phyloP scores from a whole-genome alignment of 495 filamentous ascomycete species.

The Penicillium steckii region DNA sequence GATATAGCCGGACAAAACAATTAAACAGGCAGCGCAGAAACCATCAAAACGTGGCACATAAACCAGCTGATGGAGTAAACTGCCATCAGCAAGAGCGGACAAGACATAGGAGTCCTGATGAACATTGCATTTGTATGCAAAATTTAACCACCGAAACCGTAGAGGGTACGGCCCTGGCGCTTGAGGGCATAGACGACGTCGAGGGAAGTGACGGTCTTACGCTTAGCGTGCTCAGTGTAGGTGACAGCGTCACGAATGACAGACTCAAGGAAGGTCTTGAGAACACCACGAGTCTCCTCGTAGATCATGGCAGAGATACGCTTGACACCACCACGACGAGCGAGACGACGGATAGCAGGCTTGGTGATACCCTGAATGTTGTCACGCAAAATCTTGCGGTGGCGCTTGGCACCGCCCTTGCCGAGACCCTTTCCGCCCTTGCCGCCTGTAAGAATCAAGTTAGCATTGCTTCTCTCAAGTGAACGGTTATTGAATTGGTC shows the following conservation, averaged over 20 bases:
- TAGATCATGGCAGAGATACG: conserved; percentile 71
- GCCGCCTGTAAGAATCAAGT: conserved; percentile 57
- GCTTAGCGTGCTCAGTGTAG: conserved; percentile 96
- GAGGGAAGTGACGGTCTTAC: conserved; percentile 94
- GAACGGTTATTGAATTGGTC: background rate
- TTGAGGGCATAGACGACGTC: conserved; percentile 96
- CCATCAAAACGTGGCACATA: no score
- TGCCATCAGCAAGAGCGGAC: background rate
- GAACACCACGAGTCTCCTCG: conserved; percentile 66
- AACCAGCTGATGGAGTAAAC: no score
- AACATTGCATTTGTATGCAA: background rate
- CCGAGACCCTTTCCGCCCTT: conserved; percentile 85
- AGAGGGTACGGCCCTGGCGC: conserved; percentile 92
- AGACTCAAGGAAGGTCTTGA: conserved; percentile 65
- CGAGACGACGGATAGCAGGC: conserved; percentile 68
- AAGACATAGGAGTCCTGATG: background rate
- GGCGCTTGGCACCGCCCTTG: conserved; percentile 98
- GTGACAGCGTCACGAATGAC: conserved; percentile 93
- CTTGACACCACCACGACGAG: conserved; percentile 62
- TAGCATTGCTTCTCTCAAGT: conserved; percentile 18
- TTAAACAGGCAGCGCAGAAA: conserved; percentile 10
- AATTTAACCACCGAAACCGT: conserved; percentile 95
- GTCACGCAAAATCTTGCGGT: conserved; percentile 99
- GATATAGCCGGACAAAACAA: background rate
- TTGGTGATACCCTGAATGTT: conserved; percentile 92